Evolutionary conservation across 2,329 filamentous ascomycete species (phyloP).

Genomic region (Colletotrichum abscissum): DNA sequence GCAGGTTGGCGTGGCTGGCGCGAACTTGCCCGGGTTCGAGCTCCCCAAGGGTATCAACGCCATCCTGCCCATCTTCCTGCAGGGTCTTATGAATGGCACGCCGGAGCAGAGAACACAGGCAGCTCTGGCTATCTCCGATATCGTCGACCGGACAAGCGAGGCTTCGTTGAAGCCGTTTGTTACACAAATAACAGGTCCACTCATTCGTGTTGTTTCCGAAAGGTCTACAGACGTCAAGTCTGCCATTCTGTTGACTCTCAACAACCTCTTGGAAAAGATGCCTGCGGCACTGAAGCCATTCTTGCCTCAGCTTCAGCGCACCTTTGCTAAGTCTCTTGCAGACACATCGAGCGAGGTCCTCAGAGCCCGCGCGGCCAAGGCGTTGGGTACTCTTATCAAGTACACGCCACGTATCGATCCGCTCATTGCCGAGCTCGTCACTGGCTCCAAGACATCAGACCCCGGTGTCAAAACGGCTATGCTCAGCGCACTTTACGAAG

Average conservation of each 20-base stretch:
- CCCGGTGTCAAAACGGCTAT: constrained; percentile 91
- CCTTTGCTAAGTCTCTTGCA: constrained; percentile 94
- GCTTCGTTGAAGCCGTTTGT: constrained; percentile 93
- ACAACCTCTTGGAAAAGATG: constrained; percentile 96
- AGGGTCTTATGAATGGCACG: constrained; percentile 97
- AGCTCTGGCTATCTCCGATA: constrained; percentile 93
- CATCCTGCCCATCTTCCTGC: constrained; percentile 94
- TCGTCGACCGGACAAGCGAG: constrained; percentile 91
- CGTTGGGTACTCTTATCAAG: constrained; percentile 93
- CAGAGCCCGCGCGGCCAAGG: constrained; percentile 89
- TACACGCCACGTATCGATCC: constrained; percentile 96
- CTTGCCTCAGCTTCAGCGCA: constrained; percentile 94
- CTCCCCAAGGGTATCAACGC: constrained; percentile 98
- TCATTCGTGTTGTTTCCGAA: constrained; percentile 98
- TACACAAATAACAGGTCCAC: constrained; percentile 95
- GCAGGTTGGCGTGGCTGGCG: constrained; percentile 88
- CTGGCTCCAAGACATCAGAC: constrained; percentile 93
- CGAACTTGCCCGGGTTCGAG: constrained; percentile 87
- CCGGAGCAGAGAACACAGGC: constrained; percentile 92
- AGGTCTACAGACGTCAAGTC: constrained; percentile 96
- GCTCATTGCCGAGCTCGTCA: constrained; percentile 89
- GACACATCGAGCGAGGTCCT: constrained; percentile 92
- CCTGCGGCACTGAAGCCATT: constrained; percentile 95
- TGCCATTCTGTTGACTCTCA: constrained; percentile 92
- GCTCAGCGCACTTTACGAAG: constrained; percentile 96